A percentile compares a stretch with the other conserved stretches of the same genome.
Conservation (phyloP, 1,284 basidiomycete species). For the Cryptococcus sp. region DNA sequence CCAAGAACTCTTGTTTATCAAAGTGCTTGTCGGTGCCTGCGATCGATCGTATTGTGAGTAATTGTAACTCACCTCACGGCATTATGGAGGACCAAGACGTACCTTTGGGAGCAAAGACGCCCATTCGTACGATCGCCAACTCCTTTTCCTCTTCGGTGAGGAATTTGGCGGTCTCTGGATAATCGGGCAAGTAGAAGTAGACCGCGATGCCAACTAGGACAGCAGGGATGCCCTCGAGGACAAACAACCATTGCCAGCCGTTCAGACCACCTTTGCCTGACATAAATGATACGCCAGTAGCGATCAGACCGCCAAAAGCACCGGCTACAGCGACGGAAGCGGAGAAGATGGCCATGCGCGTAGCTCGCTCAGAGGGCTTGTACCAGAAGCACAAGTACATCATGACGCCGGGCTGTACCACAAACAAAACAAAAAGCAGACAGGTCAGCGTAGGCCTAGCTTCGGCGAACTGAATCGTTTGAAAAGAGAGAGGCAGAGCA, state of each 20-base stretch:
- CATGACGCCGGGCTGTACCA: constrained; percentile 25
- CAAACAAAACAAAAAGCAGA: not conserved
- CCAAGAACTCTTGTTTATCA: constrained; percentile 30
- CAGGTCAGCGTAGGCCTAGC: not conserved
- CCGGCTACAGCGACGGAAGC: constrained; percentile 33
- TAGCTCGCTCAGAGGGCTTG: constrained; percentile 27
- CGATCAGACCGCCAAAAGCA: constrained; percentile 37
- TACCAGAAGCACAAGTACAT: constrained; percentile 37
- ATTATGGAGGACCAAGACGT: not conserved
- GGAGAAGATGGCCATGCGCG: constrained; percentile 36
- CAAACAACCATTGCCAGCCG: constrained; percentile 52
- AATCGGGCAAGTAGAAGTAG: constrained; percentile 56
- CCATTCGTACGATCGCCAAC: constrained; percentile 70
- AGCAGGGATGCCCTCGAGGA: constrained; percentile 58
- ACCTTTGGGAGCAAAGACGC: constrained; percentile 64
- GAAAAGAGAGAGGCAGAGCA: too few species aligned
- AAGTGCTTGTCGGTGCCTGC: constrained; percentile 41
- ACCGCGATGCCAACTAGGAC: constrained; percentile 53
- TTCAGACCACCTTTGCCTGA: constrained; percentile 28
- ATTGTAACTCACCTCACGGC: too few species aligned
- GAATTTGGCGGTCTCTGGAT: constrained; percentile 57
- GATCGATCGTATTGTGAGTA: not conserved
- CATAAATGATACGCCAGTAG: constrained; percentile 37
- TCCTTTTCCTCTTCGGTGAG: constrained; percentile 69
- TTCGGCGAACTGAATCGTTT: not conserved